phyloP scores from a whole-genome alignment of 768 basidiomycete species.

The Naganishia randhawae region DNA sequence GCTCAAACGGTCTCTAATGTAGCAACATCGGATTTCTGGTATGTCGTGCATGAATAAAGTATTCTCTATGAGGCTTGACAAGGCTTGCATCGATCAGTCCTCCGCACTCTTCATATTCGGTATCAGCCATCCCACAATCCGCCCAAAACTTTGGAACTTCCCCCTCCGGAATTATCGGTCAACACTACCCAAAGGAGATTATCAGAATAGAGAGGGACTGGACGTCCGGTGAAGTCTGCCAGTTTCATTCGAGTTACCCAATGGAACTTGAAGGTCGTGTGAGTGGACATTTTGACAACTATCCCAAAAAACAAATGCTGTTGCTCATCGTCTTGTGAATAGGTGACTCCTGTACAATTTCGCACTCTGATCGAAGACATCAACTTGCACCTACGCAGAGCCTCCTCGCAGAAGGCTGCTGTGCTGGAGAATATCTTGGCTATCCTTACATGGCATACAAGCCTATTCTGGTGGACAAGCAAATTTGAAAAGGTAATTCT shows the following conservation, averaged over 20 bases:
- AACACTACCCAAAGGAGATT: slow-evolving; percentile 87
- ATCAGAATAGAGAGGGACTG: slow-evolving; percentile 91
- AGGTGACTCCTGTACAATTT: slow-evolving; percentile 90
- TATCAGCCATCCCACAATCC: slow-evolving; percentile 36
- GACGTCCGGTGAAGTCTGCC: slow-evolving; percentile 77
- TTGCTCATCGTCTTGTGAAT: neutral
- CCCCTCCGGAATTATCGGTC: slow-evolving; percentile 78
- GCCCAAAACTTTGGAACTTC: slow-evolving; percentile 61
- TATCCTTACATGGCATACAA: slow-evolving; percentile 74
- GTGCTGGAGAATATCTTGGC: slow-evolving; percentile 75
- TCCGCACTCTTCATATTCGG: slow-evolving; percentile 42
- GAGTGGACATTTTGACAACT: slow-evolving; percentile 43
- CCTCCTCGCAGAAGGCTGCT: slow-evolving; percentile 70
- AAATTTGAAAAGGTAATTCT: slow-evolving; percentile 74
- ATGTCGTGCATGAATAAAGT: neutral
- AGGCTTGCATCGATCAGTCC: slow-evolving; percentile 18
- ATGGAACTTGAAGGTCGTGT: slow-evolving; percentile 91
- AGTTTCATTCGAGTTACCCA: slow-evolving; percentile 84
- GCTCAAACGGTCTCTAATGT: neutral
- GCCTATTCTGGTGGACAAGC: slow-evolving; percentile 62
- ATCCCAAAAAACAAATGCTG: neutral
- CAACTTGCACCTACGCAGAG: slow-evolving; percentile 81
- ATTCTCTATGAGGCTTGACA: neutral
- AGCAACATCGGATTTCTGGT: neutral
- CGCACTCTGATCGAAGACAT: slow-evolving; percentile 83